Evolutionary conservation across 352 stramenopile genomes (phyloP).

Genomic region (Phytophthora syringae): DNA sequence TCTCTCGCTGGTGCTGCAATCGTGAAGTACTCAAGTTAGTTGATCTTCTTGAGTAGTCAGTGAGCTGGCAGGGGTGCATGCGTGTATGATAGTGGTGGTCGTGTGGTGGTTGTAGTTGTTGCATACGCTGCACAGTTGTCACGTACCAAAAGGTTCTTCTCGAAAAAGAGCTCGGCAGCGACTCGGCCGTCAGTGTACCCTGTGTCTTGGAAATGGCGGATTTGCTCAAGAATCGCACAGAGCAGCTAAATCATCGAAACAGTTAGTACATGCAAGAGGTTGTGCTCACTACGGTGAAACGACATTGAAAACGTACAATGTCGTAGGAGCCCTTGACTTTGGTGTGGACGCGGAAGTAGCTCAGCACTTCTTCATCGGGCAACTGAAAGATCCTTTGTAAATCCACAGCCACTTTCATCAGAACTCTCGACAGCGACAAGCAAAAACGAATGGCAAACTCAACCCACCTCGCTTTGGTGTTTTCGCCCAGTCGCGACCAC

Average conservation of each 20-base stretch:
- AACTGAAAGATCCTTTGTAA: constrained; percentile 83
- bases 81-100: too few species aligned
- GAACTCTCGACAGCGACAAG: not conserved
- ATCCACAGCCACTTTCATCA: not conserved
- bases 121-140: not conserved
- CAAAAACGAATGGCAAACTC: not conserved
- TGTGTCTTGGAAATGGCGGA: constrained; percentile 93
- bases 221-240: constrained; percentile 90
- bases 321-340: constrained; percentile 92
- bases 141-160: constrained; percentile 57
- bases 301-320: constrained; percentile 57
- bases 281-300: too few species aligned
- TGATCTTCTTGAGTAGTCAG: not conserved
- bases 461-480: constrained; percentile 50
- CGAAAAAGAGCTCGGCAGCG: constrained; percentile 72
- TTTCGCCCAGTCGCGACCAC: constrained; percentile 58
- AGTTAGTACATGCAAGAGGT: too few species aligned
- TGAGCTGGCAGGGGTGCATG: too few species aligned
- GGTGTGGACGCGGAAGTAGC: constrained; percentile 82
- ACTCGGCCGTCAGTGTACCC: constrained; percentile 90
- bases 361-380: constrained; percentile 82
- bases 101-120: too few species aligned
- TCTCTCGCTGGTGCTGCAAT: constrained; percentile 49
- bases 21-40: not conserved
- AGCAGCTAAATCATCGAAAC: too few species aligned